Percentiles rank a stretch among this genome's conserved stretches.
These are phyloP conservation scores for Cornus controversa DNA, from an alignment of 148 eudicot genomes.

Conservation along the genomic window DNA sequence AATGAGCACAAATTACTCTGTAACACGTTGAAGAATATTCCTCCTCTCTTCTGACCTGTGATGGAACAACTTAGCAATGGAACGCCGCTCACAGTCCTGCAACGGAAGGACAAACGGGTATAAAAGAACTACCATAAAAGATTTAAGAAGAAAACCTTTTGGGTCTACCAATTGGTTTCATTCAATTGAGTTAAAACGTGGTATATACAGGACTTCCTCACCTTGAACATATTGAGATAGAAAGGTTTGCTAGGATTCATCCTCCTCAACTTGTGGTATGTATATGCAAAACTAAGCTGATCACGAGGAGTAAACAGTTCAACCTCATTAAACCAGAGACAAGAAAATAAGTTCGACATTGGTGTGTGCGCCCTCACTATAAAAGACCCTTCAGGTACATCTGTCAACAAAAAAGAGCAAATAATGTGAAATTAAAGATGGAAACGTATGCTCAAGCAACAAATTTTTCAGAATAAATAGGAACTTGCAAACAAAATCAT, in stretches of 20 bases:
- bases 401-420: slow-evolving; percentile 38
- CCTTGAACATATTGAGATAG: slow-evolving; percentile 97
- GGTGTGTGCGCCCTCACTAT: slow-evolving; percentile 98
- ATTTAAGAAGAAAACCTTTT: not conserved
- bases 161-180: not conserved
- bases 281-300: slow-evolving; percentile 96
- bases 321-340: slow-evolving; percentile 99
- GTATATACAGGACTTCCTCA: slow-evolving; percentile 24
- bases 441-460: slow-evolving; percentile 7
- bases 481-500: slow-evolving; percentile 24
- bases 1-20: slow-evolving; percentile 35
- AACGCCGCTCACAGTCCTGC: slow-evolving; percentile 97
- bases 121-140: not conserved
- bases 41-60: slow-evolving; percentile 79
- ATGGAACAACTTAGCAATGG: slow-evolving; percentile 81
- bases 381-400: slow-evolving; percentile 98
- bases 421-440: slow-evolving; percentile 7
- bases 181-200: not conserved
- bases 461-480: not conserved
- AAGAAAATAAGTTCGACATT: slow-evolving; percentile 95
- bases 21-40: slow-evolving; percentile 23
- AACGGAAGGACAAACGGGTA: slow-evolving; percentile 11
- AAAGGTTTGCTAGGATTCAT: slow-evolving; percentile 83
- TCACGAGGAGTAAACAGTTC: slow-evolving; percentile 97
- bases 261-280: slow-evolving; percentile 88